Base-by-base conservation (phyloP, 768 basidiomycete species). In the Tubosaeta sp. region DNA sequence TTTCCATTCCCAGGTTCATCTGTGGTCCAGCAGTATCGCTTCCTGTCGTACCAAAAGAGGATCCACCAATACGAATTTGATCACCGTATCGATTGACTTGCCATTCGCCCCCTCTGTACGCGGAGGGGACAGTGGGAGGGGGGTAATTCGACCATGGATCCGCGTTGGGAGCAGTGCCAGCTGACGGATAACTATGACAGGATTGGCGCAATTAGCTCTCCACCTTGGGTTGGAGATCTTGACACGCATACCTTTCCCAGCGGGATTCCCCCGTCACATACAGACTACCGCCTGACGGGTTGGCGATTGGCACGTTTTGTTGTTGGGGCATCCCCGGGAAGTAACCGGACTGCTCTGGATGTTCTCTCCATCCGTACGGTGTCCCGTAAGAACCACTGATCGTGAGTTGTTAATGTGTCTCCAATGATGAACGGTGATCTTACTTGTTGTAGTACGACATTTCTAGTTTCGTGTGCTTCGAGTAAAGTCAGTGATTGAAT, bases 371-470 rank as follows among this genome's bases (percentile, higher is more conserved):
- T 2, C 7, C 19, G 14, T 17, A 32, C 16, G 34, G 11, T 1
- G 17, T 33, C 22, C n/a, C 38, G 10, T 25, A 47, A 12, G 42
- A 2, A 22, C 17, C 22, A 12, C 50, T 62, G 45, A 45, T 27
- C 8, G 19, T 25, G 13, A 51, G 43, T 25, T 9, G 35, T 25
- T 7, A 52, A 29, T 4, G 29, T 11, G n/a, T 2, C 17, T 25
- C 5, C 33, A 4, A 16, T 7, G n/a, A 27, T 6, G 1, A n/a
- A 51, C 1, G 10, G 27, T 9, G 12, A 26, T 25, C 53, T 56
- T 43, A 66, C 62, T 46, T 52, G 49, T 49, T 33, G 42, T 19
- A 37, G 8, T 31, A 44, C 38, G 48, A 44, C 62, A 61, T 65
- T 27, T 31, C 2, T 8, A 12, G 14, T 4, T 25, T 38, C 1